Percentiles rank a stretch among this genome's conserved stretches.
phyloP scores from a whole-genome alignment of 148 eudicot genomes.

The Vaccinium corymbosum region DNA sequence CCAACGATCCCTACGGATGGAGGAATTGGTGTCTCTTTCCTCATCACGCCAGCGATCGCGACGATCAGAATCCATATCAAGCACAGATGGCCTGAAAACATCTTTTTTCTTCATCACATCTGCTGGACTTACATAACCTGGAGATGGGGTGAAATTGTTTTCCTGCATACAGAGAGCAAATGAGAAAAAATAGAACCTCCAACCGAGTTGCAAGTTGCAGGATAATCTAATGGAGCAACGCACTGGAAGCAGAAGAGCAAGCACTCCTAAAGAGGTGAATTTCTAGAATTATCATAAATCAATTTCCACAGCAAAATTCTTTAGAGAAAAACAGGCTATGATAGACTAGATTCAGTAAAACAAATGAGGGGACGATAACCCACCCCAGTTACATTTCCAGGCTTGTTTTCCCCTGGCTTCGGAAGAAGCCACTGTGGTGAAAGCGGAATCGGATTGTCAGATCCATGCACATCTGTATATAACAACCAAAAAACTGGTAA shows the following conservation, averaged over 20 bases:
- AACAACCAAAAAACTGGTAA: constrained; percentile 11
- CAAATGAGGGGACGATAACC: constrained; percentile 23
- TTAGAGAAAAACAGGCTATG: neutral
- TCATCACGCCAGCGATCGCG: constrained; percentile 97
- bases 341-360: neutral
- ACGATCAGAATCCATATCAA: constrained; percentile 67
- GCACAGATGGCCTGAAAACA: constrained; percentile 81
- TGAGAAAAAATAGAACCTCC: neutral
- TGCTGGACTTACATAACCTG: constrained; percentile 38
- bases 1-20: constrained; percentile 76
- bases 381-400: constrained; percentile 65
- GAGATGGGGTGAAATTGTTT: constrained; percentile 39
- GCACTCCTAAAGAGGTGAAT: neutral
- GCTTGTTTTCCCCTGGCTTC: constrained; percentile 78
- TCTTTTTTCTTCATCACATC: constrained; percentile 63
- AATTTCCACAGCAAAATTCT: neutral
- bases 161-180: constrained; percentile 41
- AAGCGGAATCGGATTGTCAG: constrained; percentile 75
- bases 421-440: constrained; percentile 97
- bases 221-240: neutral
- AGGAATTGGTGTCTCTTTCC: constrained; percentile 82
- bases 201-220: constrained; percentile 2
- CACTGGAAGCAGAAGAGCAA: neutral
- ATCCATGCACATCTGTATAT: constrained; percentile 63
- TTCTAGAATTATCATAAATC: neutral